Evolutionary conservation across 441 rosid genomes (phyloP).

Genomic region (Croton laevigatus): DNA sequence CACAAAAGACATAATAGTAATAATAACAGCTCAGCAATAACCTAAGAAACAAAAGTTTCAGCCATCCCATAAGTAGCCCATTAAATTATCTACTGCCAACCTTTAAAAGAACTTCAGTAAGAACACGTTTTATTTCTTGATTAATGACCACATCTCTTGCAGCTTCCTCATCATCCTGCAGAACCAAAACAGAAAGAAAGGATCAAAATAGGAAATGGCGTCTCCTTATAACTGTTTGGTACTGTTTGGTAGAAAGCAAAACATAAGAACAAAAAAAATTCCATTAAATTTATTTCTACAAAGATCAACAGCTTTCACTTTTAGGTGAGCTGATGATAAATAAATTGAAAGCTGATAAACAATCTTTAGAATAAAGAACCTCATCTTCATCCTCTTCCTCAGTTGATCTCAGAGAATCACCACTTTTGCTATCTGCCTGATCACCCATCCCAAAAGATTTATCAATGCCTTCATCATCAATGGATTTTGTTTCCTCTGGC

Average conservation of each 20-base stretch:
- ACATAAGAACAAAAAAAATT: neutral
- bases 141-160: conserved; percentile 71
- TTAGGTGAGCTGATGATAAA: neutral
- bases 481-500: conserved; percentile 50
- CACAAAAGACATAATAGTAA: neutral
- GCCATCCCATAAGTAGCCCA: conserved; percentile 17
- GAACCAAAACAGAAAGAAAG: conserved; percentile 24
- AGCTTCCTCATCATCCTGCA: conserved; percentile 79
- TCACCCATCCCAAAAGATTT: conserved; percentile 48
- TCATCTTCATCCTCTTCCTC: conserved; percentile 89
- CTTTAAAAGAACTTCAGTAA: conserved; percentile 97
- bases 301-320: neutral
- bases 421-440: conserved; percentile 62
- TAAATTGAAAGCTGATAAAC: conserved; percentile 16
- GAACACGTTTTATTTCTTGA: conserved; percentile 89
- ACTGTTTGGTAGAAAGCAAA: neutral
- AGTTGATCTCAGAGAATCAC: conserved; percentile 68
- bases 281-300: neutral
- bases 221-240: conserved; percentile 11
- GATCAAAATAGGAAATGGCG: neutral
- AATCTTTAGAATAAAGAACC: conserved; percentile 41
- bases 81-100: conserved; percentile 40
- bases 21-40: conserved; percentile 84
- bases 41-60: conserved; percentile 42
- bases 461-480: conserved; percentile 61